Percentiles rank a stretch among this genome's conserved stretches.
phyloP scores from a whole-genome alignment of 179 eudicot species.

The Pouteria campechiana region DNA sequence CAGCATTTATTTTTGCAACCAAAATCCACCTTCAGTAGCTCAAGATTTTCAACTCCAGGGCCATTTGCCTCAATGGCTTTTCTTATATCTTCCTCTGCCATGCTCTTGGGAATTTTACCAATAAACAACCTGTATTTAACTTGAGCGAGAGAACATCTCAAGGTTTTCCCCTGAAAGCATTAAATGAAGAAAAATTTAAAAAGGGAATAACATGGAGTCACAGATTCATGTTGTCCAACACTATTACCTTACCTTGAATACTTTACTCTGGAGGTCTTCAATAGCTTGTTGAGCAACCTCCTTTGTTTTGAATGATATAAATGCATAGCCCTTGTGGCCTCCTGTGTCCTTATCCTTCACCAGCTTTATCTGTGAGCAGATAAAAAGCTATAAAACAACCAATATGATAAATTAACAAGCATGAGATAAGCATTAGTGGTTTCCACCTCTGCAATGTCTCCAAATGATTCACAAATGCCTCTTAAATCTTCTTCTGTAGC shows the following conservation, averaged over 20 bases:
- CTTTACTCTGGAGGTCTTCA: slow-evolving; percentile 74
- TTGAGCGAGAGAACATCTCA: slow-evolving; percentile 85
- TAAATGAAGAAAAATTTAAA: background rate
- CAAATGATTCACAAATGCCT: slow-evolving; percentile 80
- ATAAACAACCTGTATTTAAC: slow-evolving; percentile 79
- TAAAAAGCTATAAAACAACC: background rate
- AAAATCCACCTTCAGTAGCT: slow-evolving; percentile 67
- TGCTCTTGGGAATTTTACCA: slow-evolving; percentile 81
- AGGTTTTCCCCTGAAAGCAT: slow-evolving; percentile 63
- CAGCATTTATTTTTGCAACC: background rate
- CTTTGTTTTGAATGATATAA: slow-evolving; percentile 65
- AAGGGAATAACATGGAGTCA: background rate
- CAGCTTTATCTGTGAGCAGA: slow-evolving; percentile 49
- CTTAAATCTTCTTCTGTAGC: slow-evolving; percentile 68
- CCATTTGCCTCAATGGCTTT: slow-evolving; percentile 76
- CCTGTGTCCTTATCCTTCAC: slow-evolving; percentile 84
- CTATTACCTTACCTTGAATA: slow-evolving; percentile 48
- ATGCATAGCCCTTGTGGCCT: slow-evolving; percentile 87
- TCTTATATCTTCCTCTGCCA: slow-evolving; percentile 80
- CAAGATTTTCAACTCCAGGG: slow-evolving; percentile 82
- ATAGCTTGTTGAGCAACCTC: slow-evolving; percentile 76
- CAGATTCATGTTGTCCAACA: background rate
- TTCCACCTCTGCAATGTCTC: slow-evolving; percentile 66
- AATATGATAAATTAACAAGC: background rate
- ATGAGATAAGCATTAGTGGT: background rate